Percentiles rank a stretch among this genome's conserved stretches.
Evolutionary conservation across 2,329 filamentous ascomycete genomes (phyloP).

Genomic region (Talaromyces sp.): DNA sequence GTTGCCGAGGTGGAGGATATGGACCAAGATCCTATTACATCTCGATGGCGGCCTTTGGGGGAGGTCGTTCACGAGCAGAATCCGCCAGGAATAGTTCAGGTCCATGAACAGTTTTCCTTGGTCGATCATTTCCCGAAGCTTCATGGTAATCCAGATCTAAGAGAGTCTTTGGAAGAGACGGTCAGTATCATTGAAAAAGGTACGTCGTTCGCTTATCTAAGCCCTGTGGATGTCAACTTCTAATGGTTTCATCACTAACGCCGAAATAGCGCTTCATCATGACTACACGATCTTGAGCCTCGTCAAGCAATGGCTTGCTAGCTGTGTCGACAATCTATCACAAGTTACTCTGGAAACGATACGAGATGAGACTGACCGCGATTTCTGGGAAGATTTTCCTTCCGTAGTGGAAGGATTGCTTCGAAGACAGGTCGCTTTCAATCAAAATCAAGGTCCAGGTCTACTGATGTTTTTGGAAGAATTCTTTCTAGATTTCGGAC

Average conservation of each 20-base stretch:
- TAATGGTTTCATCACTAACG: background rate
- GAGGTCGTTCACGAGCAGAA: constrained; percentile 31
- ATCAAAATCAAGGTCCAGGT: constrained; percentile 30
- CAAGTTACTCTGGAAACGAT: constrained; percentile 34
- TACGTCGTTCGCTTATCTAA: constrained; percentile 20
- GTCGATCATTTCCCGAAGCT: constrained; percentile 38
- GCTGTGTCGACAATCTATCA: constrained; percentile 34
- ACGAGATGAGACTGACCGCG: constrained; percentile 39
- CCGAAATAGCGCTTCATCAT: constrained; percentile 28
- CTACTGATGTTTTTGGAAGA: constrained; percentile 36
- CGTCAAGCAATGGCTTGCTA: constrained; percentile 43
- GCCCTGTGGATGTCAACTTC: background rate
- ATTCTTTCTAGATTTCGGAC: constrained; percentile 40
- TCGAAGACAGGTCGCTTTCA: constrained; percentile 35
- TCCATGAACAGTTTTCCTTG: constrained; percentile 32
- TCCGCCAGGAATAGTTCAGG: constrained; percentile 34
- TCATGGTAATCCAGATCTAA: constrained; percentile 25
- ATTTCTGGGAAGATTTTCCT: constrained; percentile 47
- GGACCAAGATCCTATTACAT: constrained; percentile 45
- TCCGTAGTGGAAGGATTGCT: constrained; percentile 39
- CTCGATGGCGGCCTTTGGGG: constrained; percentile 42
- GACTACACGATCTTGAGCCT: constrained; percentile 32
- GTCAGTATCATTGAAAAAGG: constrained; percentile 37
- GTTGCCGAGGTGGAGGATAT: constrained; percentile 49
- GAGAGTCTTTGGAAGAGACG: constrained; percentile 35